Evolutionary conservation across 306 rosid species (phyloP), one percentile per base, ranked within the genome.

Genomic region (Styphnolobium japonicum): DNA sequence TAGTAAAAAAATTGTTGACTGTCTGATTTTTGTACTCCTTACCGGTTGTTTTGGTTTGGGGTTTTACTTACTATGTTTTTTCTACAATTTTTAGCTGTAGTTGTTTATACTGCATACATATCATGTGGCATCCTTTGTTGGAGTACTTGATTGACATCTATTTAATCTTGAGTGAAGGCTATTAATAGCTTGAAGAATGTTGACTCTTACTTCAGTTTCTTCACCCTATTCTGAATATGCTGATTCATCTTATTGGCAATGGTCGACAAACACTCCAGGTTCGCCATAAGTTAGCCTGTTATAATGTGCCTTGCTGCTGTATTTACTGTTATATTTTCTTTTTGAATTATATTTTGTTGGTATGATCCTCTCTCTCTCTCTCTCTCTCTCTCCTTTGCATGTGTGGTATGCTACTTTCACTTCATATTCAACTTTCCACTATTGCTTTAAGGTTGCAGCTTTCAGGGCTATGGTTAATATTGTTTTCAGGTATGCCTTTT

Each of bases 211-310:
- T 95, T 86, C 99, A 95, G 88, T 95, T 95, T 86, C 98, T 95
- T 85, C 99, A 95, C 85, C 99, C 99, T 45, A 80, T 95, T 79
- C 84, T 95, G 87, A 95, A 90, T 82, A 95, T 95, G 99, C 93
- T 95, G 81, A 98, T 95, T 84, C 99, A 95, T 89, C 98, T 95
- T 43, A 95, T 95, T 81, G 99, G 99, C 88, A 95, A 93, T 82
- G 99, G 99, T 33, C 98, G 99, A 87, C 98, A 95, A 88, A 95
- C 99, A 62, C 96, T 95, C 56, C 99, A 95, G 99, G 99, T 94
- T 79, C 70, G 84, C 73, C 58, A 67, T 61, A 27, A 56, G 31
- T 65, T 78, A n/a, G 48, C 53, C 40, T 43, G 57, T 53, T 78
- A 48, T 51, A 46, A 46, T n/a, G 6, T 57, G 10, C 39, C 43